Base-by-base conservation (phyloP, 257 asterid genomes). In the Cynanchum wilfordii region DNA sequence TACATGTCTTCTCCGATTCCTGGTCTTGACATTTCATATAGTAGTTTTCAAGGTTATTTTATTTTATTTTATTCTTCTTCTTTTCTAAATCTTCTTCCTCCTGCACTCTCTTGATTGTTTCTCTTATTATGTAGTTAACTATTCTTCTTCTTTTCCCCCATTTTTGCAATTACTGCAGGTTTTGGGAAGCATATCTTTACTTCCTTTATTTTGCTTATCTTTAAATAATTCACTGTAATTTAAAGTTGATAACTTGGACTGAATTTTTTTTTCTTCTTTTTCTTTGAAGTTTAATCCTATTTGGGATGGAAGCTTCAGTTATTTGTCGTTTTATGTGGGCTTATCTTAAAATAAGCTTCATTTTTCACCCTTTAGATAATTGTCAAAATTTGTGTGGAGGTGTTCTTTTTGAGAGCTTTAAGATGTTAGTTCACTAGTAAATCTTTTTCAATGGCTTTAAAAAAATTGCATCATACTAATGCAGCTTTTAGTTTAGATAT, bases 1-100 rank as follows among this genome's bases (percentile, higher is more conserved):
- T 88, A 91, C 86, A 88, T 86, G 94, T 42, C 91, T 65, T 79
- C 94, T 78, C 98, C 98, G 0, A 78, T 93, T 76, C 87, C 88
- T 30, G 87, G 75, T 70, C 75, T 89, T 49, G 96, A 87, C 84
- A 79, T 91, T 60, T 89, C 86, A 69, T 87, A 88, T 73, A 88
- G 90, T 82, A 52, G 82, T 73, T 84, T 93, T 81, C 96, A 90
- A 62, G 96, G 98, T 90, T 38, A 15, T 20, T 11, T 4, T 2
- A 38, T 22, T 44, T 42, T 27, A 2, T 11, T 2, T 2, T n/a
- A n/a, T 52, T 54, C n/a, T 33, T 0, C 1, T 10, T 1, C 13
- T 42, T 42, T 7, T 42, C 47, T 11, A 42, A 52, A 70, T n/a
- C 20, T 58, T 58, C 52, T n/a, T 20, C 24, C 7, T 29, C 51